These are phyloP conservation scores for Mucor irregularis DNA, from an alignment of 371 early-diverging fungal genomes.

Conservation along the genomic window DNA sequence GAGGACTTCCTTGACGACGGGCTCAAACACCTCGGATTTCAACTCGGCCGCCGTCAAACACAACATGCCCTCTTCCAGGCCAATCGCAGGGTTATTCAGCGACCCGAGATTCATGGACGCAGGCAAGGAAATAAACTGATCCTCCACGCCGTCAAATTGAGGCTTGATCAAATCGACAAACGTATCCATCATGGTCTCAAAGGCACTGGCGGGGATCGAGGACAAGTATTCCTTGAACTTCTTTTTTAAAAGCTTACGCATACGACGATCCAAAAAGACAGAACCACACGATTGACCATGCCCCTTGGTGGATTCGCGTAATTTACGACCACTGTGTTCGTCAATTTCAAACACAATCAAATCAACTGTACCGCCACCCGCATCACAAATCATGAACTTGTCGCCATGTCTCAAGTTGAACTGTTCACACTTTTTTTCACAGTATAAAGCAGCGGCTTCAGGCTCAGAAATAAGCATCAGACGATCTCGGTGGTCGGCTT, in stretches of 20 bases:
- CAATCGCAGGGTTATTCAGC: constrained; percentile 34
- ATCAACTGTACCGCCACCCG: constrained; percentile 47
- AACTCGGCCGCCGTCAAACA: constrained; percentile 57
- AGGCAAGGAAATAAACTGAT: constrained; percentile 44
- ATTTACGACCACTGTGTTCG: constrained; percentile 37
- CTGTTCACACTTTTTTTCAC: constrained; percentile 54
- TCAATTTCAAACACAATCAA: constrained; percentile 44
- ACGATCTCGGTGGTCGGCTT: constrained; percentile 43
- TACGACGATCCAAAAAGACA: constrained; percentile 59
- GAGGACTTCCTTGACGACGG: constrained; percentile 50
- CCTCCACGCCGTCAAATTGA: constrained; percentile 59
- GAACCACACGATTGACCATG: constrained; percentile 63
- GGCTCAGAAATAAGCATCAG: constrained; percentile 51
- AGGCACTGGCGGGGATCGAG: constrained; percentile 57
- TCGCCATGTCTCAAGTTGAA: constrained; percentile 48
- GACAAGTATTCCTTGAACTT: constrained; percentile 54
- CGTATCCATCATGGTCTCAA: constrained; percentile 59
- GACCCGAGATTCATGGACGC: constrained; percentile 24
- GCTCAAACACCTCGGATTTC: constrained; percentile 55
- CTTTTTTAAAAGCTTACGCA: constrained; percentile 57
- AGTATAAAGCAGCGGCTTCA: constrained; percentile 56
- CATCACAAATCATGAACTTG: constrained; percentile 57
- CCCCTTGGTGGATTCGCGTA: constrained; percentile 61
- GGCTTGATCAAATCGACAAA: constrained; percentile 62
- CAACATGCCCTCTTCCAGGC: constrained; percentile 59